Evolutionary conservation across 371 early-diverging fungal genomes (phyloP).

Genomic region (Aphelidium insulamus): DNA sequence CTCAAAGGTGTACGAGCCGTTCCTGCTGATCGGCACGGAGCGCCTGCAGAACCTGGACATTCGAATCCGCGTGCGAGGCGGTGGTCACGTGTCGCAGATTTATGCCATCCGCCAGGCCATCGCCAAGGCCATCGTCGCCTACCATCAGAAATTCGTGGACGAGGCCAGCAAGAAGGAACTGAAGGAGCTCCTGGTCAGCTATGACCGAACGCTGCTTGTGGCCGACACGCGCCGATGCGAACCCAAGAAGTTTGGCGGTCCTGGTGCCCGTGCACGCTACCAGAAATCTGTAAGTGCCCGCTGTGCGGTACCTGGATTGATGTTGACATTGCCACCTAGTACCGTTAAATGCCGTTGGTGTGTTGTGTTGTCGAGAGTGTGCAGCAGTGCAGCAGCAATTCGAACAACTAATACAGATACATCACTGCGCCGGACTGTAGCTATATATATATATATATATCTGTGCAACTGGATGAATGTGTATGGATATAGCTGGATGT

Average conservation of each 20-base stretch:
- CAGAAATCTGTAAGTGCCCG: neutral
- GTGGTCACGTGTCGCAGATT: slow-evolving; percentile 94
- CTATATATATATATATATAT: slow-evolving; percentile 3
- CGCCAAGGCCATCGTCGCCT: slow-evolving; percentile 97
- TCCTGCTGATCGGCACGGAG: slow-evolving; percentile 88
- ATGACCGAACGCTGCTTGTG: slow-evolving; percentile 97
- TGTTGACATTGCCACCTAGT: neutral
- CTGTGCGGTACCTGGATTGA: neutral
- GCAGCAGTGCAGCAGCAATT: slow-evolving; percentile 7
- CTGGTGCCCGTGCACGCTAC: slow-evolving; percentile 96
- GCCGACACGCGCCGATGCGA: slow-evolving; percentile 99
- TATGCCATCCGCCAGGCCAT: slow-evolving; percentile 99
- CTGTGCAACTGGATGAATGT: too few relatives aligned
- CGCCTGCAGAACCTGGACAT: slow-evolving; percentile 92
- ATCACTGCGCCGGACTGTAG: slow-evolving; percentile 1
- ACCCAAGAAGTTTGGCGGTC: slow-evolving; percentile 99
- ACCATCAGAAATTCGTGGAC: slow-evolving; percentile 98
- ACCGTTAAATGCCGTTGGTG: neutral
- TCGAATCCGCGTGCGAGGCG: slow-evolving; percentile 91
- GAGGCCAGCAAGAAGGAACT: slow-evolving; percentile 99
- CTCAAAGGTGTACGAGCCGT: slow-evolving; percentile 97
- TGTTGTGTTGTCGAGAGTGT: slow-evolving; percentile 5
- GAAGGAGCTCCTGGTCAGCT: slow-evolving; percentile 81
- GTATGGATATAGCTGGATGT: too few relatives aligned
- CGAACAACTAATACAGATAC: neutral